Evolutionary conservation across 2,329 filamentous ascomycete genomes (phyloP), one percentile per base, ranked within the genome.

Genomic region (Aspergillus udagawae): DNA sequence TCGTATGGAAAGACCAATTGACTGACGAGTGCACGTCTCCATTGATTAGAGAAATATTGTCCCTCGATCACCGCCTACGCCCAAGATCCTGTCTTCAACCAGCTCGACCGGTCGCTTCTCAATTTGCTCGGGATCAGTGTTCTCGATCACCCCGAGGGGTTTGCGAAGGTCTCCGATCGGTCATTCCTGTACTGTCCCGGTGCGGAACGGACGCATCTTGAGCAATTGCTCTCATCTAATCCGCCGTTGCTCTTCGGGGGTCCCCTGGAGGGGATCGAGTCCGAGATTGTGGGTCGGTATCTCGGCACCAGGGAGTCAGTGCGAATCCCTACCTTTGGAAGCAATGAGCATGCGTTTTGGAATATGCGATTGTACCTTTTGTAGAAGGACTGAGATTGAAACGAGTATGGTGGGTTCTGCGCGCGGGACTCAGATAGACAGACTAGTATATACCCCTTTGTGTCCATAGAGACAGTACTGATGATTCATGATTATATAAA

Each of bases 111-210:
- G 10, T 54, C 65, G 6, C 71, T 80, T 12, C 70, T 80, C 4
- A 45, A 63, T 4, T 66, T 65, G 8, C 63, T 75, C 4, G 63
- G 64, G 7, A 71, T 79, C 50, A 69, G 62, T n/a, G 70, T 76
- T 27, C 63, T 80, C 32, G 50, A 72, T 1, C 75, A 81, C 1
- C 87, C 87, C 0, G 65, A 55, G 0, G 86, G 79, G 0, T 86
- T 84, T 62, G 68, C 77, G 0, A 63, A 78, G 5, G 75, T 89
- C 9, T 75, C 79, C 17, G 50, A 66, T 0, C 64, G 72, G 0
- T 81, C 83, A 0, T 67, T 90, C 1, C 75, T 88, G 2, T 90
- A 83, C 61, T 86, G 83, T 1, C 78, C 89, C 0, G 86, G 89
- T 52, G 77, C 75, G 1, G 76, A 79, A 56, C 86, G 57, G 74